Conservation (phyloP, 2,329 filamentous ascomycete species). For the Volutella citrinella region DNA sequence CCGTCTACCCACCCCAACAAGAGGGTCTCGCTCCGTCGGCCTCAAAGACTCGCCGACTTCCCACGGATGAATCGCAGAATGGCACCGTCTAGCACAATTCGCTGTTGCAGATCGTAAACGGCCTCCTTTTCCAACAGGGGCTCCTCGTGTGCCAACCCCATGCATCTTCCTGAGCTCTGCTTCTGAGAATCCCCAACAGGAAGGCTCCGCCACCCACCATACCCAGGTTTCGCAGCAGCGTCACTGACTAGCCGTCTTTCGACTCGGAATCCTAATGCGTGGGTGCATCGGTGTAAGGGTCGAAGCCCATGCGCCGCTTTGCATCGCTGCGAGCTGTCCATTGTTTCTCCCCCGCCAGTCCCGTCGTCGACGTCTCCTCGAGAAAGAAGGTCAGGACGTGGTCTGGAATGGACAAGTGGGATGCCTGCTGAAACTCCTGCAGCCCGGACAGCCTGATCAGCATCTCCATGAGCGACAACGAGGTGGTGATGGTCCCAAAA, state of each 20-base stretch:
- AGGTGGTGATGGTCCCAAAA: constrained; percentile 52
- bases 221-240: neutral
- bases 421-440: constrained; percentile 88
- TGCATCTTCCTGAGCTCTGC: no score
- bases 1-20: no score
- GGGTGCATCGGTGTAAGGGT: constrained; percentile 50
- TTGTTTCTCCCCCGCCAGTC: constrained; percentile 43
- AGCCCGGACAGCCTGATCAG: constrained; percentile 80
- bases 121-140: no score
- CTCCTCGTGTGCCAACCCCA: no score
- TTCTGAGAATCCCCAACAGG: no score
- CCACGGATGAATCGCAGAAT: no score
- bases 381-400: constrained; percentile 88
- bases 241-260: constrained; percentile 12
- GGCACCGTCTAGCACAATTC: no score
- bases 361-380: constrained; percentile 54
- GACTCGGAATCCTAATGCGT: no score
- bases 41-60: no score
- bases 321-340: constrained; percentile 44
- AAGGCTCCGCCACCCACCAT: no score
- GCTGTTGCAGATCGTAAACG: no score
- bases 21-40: no score
- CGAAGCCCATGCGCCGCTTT: constrained; percentile 51
- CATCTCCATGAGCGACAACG: constrained; percentile 79
- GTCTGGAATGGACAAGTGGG: constrained; percentile 85